phyloP scores from a whole-genome alignment of 2,329 filamentous ascomycete species.

The Beauveria sp. region DNA sequence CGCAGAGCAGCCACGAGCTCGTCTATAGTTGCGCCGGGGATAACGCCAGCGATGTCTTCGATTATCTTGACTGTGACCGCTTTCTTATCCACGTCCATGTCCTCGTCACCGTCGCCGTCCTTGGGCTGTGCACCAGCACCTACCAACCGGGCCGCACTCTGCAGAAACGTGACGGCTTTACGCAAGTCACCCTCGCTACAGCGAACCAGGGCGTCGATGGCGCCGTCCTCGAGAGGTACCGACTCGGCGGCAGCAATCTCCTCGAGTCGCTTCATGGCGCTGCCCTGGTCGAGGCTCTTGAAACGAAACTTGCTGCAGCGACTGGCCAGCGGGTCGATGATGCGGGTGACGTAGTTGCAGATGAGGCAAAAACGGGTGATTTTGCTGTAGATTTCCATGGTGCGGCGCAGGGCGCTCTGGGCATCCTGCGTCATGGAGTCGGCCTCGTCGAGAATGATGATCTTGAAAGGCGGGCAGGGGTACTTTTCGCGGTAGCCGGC shows the following conservation, averaged over 20 bases:
- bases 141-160: conserved; percentile 85
- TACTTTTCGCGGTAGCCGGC: conserved; percentile 62
- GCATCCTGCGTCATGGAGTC: conserved; percentile 99
- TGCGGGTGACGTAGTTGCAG: conserved; percentile 97
- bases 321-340: conserved; percentile 91
- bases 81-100: conserved; percentile 54
- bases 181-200: conserved; percentile 91
- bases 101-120: conserved; percentile 47
- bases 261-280: conserved; percentile 69
- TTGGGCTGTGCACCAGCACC: conserved; percentile 49
- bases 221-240: conserved; percentile 68
- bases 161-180: conserved; percentile 92
- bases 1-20: conserved; percentile 67
- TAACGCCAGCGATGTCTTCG: conserved; percentile 93
- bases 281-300: conserved; percentile 85
- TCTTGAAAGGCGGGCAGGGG: conserved; percentile 96
- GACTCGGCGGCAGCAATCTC: conserved; percentile 77
- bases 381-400: conserved; percentile 96
- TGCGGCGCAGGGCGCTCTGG: conserved; percentile 82
- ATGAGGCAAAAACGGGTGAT: conserved; percentile 97
- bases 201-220: conserved; percentile 72
- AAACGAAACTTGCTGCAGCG: conserved; percentile 96
- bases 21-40: conserved; percentile 68
- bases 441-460: conserved; percentile 95
- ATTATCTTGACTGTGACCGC: conserved; percentile 69